phyloP scores from a whole-genome alignment of 768 basidiomycete species.

The Myochromella boudieri region DNA sequence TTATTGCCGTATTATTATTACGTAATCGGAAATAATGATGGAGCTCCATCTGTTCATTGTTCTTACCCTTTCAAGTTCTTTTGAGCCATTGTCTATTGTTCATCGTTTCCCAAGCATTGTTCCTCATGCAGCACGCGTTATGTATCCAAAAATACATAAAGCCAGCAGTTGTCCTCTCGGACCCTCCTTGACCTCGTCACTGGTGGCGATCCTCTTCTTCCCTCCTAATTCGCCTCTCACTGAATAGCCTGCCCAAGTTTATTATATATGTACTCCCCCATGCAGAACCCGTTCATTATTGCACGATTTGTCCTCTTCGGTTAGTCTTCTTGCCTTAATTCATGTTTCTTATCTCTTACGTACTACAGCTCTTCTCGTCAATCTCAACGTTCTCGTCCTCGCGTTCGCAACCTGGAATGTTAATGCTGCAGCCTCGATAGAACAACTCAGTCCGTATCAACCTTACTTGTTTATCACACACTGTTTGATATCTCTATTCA shows the following conservation, averaged over 20 bases:
- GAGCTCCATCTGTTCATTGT: too few relatives aligned
- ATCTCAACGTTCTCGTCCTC: slow-evolving; percentile 50
- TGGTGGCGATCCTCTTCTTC: slow-evolving; percentile 16
- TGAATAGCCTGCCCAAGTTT: neutral
- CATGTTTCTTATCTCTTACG: neutral
- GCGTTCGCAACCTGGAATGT: slow-evolving; percentile 63
- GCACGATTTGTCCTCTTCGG: slow-evolving; percentile 59
- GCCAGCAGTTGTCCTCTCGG: neutral
- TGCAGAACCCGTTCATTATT: slow-evolving; percentile 56
- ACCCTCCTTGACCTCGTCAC: slow-evolving; percentile 15
- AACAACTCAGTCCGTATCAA: slow-evolving; percentile 31
- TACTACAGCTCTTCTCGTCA: slow-evolving; percentile 43
- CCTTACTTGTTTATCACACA: neutral
- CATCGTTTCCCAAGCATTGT: slow-evolving; percentile 6
- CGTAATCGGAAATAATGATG: too few relatives aligned
- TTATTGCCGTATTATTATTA: too few relatives aligned
- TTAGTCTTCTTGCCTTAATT: slow-evolving; percentile 26
- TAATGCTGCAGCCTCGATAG: slow-evolving; percentile 32
- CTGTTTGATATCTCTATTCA: slow-evolving; percentile 2
- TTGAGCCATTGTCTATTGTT: slow-evolving; percentile 9
- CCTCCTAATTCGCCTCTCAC: slow-evolving; percentile 7
- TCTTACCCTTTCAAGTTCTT: too few relatives aligned
- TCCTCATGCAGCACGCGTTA: slow-evolving; percentile 5
- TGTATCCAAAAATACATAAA: neutral
- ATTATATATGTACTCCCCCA: slow-evolving; percentile 8